Evolutionary conservation across 352 stramenopile species (phyloP), one percentile per base, ranked within the genome.

Genomic region (Globisporangium cylindrosporum): DNA sequence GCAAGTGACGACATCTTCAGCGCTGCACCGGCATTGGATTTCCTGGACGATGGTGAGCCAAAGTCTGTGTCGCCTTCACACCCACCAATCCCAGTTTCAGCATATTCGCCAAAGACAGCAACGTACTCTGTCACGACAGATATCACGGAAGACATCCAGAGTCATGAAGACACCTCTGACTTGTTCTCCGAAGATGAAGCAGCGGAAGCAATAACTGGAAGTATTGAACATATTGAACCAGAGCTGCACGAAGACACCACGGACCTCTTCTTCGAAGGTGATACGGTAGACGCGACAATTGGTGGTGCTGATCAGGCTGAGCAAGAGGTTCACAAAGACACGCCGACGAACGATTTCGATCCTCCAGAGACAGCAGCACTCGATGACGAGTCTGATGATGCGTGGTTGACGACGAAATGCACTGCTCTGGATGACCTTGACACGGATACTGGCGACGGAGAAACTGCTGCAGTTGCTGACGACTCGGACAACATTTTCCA

Each of bases 101-200:
- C 63, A 3, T 68, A 68, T 32, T 68, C 63, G 20, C 38, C 54
- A 24, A 68, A 41, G 18, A 4, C 22, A 5, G 24, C n/a, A 20
- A 20, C 64, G 15, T 60, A 73, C 38, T 36, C 59, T 12, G 41
- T 64, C 5, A 71, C 70, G 10, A 82, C 72, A n/a, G 80, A 88
- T 43, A 81, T 88, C 27, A 86, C 81, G 0, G 70, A 84, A 61
- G 76, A 88, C 53, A 82, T 82, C 67, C 75, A 86, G 60, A 74
- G 73, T 4, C 62, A 74, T 22, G 56, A 56, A 38, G 64, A 70
- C 32, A 18, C 20, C 9, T 32, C 29, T 12, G 18, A 49, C 27
- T 22, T 58, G 18, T 55, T 56, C 1, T 24, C 20, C 3, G 20
- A 55, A 9, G 43, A 54, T 29, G 22, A 38, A n/a, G 4, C 18